phyloP scores from a whole-genome alignment of 2,329 filamentous ascomycete genomes.

The Fusarium sarcochroum region DNA sequence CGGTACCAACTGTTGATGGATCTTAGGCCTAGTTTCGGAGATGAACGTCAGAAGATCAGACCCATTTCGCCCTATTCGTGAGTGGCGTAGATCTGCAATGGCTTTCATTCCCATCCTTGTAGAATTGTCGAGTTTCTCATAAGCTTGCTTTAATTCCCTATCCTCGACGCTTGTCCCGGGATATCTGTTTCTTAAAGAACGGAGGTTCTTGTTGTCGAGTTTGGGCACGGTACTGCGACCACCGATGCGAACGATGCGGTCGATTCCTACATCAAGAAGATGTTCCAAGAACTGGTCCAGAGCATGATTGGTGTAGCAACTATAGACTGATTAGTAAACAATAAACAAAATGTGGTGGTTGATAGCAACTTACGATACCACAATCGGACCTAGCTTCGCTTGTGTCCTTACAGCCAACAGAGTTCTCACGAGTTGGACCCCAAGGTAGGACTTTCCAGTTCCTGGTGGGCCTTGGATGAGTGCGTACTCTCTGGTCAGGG shows the following conservation, averaged over 20 bases:
- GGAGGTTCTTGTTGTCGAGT: constrained; percentile 19
- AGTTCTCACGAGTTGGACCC: constrained; percentile 68
- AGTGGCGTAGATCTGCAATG: too few species aligned
- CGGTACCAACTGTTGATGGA: too few species aligned
- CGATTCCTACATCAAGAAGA: constrained; percentile 61
- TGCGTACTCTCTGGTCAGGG: constrained; percentile 67
- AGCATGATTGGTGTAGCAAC: constrained; percentile 64
- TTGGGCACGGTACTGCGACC: constrained; percentile 18
- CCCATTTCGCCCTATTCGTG: too few species aligned
- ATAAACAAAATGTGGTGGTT: too few species aligned
- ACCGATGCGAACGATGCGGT: constrained; percentile 72
- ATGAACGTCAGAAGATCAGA: too few species aligned
- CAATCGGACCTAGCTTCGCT: constrained; percentile 61
- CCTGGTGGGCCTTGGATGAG: constrained; percentile 79
- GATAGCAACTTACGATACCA: constrained; percentile 48
- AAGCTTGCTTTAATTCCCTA: too few species aligned
- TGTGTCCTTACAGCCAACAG: constrained; percentile 60
- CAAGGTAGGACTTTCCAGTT: constrained; percentile 76
- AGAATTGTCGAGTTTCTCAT: too few species aligned
- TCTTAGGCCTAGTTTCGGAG: too few species aligned
- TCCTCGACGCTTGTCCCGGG: too few species aligned
- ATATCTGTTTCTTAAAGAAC: neutral
- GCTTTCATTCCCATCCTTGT: too few species aligned
- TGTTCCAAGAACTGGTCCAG: constrained; percentile 71
- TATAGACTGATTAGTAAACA: constrained; percentile 43